Conservation (phyloP, 306 rosid species). For the Abrus pulchellus region DNA sequence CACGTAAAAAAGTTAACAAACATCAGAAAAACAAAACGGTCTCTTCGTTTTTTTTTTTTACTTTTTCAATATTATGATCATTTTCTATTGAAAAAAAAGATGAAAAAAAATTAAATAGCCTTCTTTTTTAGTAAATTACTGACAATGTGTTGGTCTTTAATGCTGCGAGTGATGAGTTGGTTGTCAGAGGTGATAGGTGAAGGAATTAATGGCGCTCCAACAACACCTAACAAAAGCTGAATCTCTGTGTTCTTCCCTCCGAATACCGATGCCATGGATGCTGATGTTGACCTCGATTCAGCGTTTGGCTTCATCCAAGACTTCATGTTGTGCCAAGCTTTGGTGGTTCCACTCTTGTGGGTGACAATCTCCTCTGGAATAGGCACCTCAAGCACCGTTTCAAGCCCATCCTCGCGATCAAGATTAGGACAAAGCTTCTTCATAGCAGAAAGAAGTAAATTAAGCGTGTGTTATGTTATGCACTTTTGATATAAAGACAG, state of each 20-base stretch:
- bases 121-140: conserved; percentile 18
- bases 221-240: conserved; percentile 87
- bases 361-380: conserved; percentile 83
- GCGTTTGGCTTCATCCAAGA: conserved; percentile 72
- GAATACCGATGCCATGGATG: conserved; percentile 55
- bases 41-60: too few relatives aligned
- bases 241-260: conserved; percentile 79
- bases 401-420: conserved; percentile 90
- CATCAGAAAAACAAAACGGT: background rate
- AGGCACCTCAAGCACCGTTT: conserved; percentile 97
- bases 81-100: background rate
- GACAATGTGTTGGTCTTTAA: conserved; percentile 87
- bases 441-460: conserved; percentile 51
- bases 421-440: conserved; percentile 91
- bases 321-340: conserved; percentile 86
- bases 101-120: background rate
- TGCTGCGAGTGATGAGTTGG: conserved; percentile 64
- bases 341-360: conserved; percentile 54
- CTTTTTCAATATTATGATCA: background rate
- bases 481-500: background rate
- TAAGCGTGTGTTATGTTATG: background rate
- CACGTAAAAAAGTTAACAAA: background rate
- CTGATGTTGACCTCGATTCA: conserved; percentile 55
- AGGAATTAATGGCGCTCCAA: conserved; percentile 90
- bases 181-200: conserved; percentile 63